Evolutionary conservation across 257 asterid genomes (phyloP).

Genomic region (Gynochthodes officinalis): DNA sequence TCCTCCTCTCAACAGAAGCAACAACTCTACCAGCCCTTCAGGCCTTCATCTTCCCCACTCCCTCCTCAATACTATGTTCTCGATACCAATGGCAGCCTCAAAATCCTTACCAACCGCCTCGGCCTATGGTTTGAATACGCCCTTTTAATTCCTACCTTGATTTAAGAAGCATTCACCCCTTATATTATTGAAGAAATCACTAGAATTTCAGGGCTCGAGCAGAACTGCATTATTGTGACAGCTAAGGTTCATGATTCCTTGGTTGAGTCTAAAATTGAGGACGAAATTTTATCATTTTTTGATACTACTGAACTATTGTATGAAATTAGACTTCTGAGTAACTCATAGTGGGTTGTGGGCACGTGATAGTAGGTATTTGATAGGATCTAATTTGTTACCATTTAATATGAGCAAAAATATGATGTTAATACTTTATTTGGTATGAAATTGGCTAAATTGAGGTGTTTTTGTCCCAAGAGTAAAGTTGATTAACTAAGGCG

Average conservation of each 20-base stretch:
- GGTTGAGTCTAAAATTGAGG: conserved; percentile 36
- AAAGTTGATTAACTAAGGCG: no score
- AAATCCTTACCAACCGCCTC: conserved; percentile 51
- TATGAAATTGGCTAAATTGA: no score
- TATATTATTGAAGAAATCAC: conserved; percentile 68
- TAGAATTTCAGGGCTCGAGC: conserved; percentile 68
- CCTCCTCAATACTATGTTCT: conserved; percentile 55
- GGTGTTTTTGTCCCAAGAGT: no score
- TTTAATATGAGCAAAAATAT: no score
- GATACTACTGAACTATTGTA: conserved; percentile 58
- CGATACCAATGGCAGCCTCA: conserved; percentile 51
- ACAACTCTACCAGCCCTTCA: conserved; percentile 70
- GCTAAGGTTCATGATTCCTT: conserved; percentile 70
- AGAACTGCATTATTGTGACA: conserved; percentile 67
- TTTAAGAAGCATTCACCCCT: conserved; percentile 61
- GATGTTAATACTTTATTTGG: no score
- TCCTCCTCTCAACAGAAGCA: conserved; percentile 18
- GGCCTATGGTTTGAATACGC: conserved; percentile 84
- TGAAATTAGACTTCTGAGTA: conserved; percentile 51
- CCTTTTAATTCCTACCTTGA: conserved; percentile 51
- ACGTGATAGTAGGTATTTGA: conserved; percentile 46
- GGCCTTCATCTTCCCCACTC: conserved; percentile 67
- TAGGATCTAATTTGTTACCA: no score
- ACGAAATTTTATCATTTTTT: conserved; percentile 47
- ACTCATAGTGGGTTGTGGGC: conserved; percentile 53